Evolutionary conservation across 108 stramenopile species (phyloP), one percentile per base, ranked within the genome.

Genomic region (Cyclotella choctawhatcheeana): DNA sequence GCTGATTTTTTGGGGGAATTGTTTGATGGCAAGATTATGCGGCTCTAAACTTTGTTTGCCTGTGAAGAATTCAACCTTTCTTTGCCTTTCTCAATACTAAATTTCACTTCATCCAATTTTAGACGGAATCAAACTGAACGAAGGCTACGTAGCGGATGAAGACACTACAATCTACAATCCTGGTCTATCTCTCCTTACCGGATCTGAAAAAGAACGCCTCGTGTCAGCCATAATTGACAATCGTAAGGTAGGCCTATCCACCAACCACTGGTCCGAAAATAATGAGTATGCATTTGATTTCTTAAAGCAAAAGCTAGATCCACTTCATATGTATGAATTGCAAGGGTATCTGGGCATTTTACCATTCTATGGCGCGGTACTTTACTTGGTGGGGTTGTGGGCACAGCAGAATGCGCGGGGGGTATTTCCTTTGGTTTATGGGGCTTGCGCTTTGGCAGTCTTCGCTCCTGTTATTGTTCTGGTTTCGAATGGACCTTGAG

Each of bases 131-230:
- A 64, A 74, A 64, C 84, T 93, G 40, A 82, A 88, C 45, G 84
- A 87, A 34, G 92, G 90, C 10, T 88, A 58, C 45, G 72, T 93
- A 10, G 85, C 92, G 48, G 92, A 93, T 58, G 92, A 93, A 69
- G 92, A 93, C 68, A 91, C 89, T 2, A 80, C 87, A 56, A 89
- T 93, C 51, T 93, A 93, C 87, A 93, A 93, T 79, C 92, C 92
- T 4, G 92, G 90, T 3, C 53, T 93, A 31, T 82, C 88, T 0
- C 77, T 93, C 14, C 60, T 93, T 10, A 91, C 90, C 14, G 85
- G 81, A 67, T 71, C 76, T 5, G 92, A 93, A 71, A 93, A 93
- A 72, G 85, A 88, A 65, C 83, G 87, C 0, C 58, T 93, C 56
- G 82, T 89, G 12, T 74, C 78, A 31, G 87, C 85, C 16, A 65